Evolutionary conservation across 2,329 filamentous ascomycete genomes (phyloP), one percentile per base, ranked within the genome.

Genomic region (Alternaria tenuissima): DNA sequence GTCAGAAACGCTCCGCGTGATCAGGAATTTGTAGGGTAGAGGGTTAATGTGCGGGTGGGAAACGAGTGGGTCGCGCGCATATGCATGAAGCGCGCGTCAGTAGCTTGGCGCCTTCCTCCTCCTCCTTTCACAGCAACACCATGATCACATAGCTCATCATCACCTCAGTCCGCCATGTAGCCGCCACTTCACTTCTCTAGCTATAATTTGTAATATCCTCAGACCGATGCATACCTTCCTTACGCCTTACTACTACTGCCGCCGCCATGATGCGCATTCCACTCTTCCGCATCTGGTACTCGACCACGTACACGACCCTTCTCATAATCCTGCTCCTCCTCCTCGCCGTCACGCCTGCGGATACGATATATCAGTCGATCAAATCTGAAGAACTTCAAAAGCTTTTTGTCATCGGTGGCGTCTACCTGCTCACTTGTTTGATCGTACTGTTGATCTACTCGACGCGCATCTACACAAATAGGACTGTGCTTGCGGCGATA

Each of bases 401-500:
- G 78, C 87, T 96, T 72, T 91, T 95, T 81, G 89, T 95, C 73
- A 87, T 97, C 68, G 87, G 87, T 55, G 88, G 91, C 60, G 86
- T 87, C 70, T 96, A 96, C 75, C 80, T 94, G 57, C 81, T 93
- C 48, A 93, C 92, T 14, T 82, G 90, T 46, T 63, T 91, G 46
- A 80, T 93, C 54, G 86, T 92, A 43, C 79, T 87, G 44, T 88
- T 96, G 70, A 87, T 97, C 71, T 97, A 96, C 77, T 86, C 89
- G 56, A 87, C 89, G 54, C 86, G 95, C n/a, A 86, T 97, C 20
- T 97, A 94, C 79, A 92, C 94, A 54, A 96, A 92, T 72, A 88
- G 92, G 63, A 91, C 86, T 46, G 88, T 91, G 8, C 85, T 98
- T 8, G 87, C 89, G 18, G 89, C 88, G 4, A 97, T 99, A 60